Evolutionary conservation across 225 moss, liverwort and hornwort species (phyloP), one percentile per base, ranked within the genome.

Genomic region (Polytrichum formosum): DNA sequence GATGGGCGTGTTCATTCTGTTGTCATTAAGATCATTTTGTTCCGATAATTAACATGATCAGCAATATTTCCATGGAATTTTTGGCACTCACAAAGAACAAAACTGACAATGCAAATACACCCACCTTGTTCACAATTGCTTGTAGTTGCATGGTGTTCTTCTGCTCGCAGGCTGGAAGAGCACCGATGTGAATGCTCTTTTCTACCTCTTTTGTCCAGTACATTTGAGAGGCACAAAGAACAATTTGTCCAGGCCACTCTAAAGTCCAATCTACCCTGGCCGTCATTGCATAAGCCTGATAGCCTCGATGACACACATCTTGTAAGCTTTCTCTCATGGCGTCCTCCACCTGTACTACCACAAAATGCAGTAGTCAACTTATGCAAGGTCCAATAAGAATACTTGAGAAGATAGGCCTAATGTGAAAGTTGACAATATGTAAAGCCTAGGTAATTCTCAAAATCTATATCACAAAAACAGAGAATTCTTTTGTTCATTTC

Each of bases 211-310:
- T 77, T 19, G 85, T 84, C 91, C 91, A 91, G 55, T 78, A 82
- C 68, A 91, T 91, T 73, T 91, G 91, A 65, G 91, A 91, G 30
- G 46, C 79, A 78, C 88, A 88, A 70, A 91, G 81, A 4, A 88
- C 83, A 31, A 91, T 83, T 65, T 91, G 91, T 10, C 88, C 88
- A 53, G 91, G 91, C 91, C 91, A 91, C 37, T 88, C 85, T 65
- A 78, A 70, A 19, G 88, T 75, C 91, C 91, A 88, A 58, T 77
- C 54, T 21, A 84, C 74, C 73, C 88, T 80, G 28, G 79, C 77
- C 55, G 86, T 80, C 59, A 80, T 26, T 22, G 65, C 71, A 60
- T 91, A 91, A 18, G 86, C 88, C 79, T 88, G 78, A 61, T 82
- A 88, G 31, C 86, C 84, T 55, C 88, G 82, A 58, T 80, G 73